Conservation (phyloP, 2,329 filamentous ascomycete genomes). For the Tolypocladium sp. region DNA sequence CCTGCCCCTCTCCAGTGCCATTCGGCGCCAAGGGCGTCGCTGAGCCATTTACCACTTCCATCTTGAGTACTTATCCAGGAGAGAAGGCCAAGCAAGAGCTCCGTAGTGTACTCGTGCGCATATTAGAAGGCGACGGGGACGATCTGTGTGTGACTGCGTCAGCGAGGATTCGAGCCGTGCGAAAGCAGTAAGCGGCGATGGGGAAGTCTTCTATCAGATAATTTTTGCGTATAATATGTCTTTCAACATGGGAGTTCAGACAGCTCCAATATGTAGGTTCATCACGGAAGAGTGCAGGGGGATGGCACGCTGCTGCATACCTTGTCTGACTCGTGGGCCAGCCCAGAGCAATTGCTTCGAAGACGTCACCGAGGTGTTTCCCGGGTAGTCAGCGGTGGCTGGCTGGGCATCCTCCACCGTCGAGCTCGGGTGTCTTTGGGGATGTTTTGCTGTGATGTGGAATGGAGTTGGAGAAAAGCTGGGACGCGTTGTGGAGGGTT, state of each 20-base stretch:
- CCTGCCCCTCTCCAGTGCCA: slow-evolving; percentile 38
- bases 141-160: neutral
- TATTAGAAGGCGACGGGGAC: slow-evolving; percentile 5
- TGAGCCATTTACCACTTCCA: slow-evolving; percentile 35
- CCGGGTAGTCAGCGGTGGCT: neutral
- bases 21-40: slow-evolving; percentile 25
- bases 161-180: neutral
- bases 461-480: neutral
- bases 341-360: neutral
- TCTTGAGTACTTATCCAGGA: slow-evolving; percentile 10
- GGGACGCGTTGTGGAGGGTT: neutral
- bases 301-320: slow-evolving; percentile 7
- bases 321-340: slow-evolving; percentile 5
- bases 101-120: slow-evolving; percentile 8
- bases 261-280: slow-evolving; percentile 65
- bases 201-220: slow-evolving; percentile 20
- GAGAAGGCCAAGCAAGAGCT: slow-evolving; percentile 2
- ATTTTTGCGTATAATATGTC: slow-evolving; percentile 47
- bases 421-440: neutral
- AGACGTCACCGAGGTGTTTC: neutral
- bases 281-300: slow-evolving; percentile 27
- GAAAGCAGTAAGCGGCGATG: neutral
- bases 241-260: slow-evolving; percentile 59
- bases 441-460: neutral
- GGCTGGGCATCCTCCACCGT: neutral